phyloP scores from a whole-genome alignment of 805 yeast genomes.

The Danielia reshetovae region DNA sequence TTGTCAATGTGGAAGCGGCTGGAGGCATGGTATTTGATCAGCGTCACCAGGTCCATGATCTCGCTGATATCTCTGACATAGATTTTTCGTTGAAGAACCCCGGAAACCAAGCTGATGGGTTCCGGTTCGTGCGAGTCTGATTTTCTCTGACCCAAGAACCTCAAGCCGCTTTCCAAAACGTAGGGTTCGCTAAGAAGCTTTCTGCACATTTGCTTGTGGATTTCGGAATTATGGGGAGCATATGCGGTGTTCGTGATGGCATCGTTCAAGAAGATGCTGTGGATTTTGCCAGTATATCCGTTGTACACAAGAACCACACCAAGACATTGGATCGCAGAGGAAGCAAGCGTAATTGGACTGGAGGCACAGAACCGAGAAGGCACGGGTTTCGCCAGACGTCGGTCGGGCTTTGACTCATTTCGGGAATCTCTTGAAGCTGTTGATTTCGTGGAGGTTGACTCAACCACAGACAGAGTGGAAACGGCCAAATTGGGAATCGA shows the following conservation, averaged over 20 bases:
- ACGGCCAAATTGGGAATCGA: too few relatives aligned
- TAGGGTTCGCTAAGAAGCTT: constrained; percentile 6
- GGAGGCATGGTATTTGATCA: constrained; percentile 21
- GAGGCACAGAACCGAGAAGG: constrained; percentile 8
- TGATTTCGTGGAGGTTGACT: too few relatives aligned
- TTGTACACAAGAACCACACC: constrained; percentile 19
- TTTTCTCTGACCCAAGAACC: not conserved
- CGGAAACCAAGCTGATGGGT: constrained; percentile 5
- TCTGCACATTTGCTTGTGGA: constrained; percentile 2
- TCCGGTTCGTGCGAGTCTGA: not conserved
- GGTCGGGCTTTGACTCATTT: too few relatives aligned
- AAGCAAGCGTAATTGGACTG: constrained; percentile 7
- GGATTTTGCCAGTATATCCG: constrained; percentile 17
- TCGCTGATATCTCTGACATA: constrained; percentile 16
- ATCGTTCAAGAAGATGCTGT: constrained; percentile 9
- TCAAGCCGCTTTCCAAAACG: not conserved
- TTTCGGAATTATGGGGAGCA: constrained; percentile 6
- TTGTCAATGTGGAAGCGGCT: constrained; percentile 16
- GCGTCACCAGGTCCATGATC: constrained; percentile 16
- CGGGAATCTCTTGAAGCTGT: too few relatives aligned
- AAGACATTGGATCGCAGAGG: constrained; percentile 18
- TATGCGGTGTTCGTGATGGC: constrained; percentile 12
- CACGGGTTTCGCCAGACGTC: constrained; percentile 10
- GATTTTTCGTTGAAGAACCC: constrained; percentile 16
- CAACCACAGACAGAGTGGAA: too few relatives aligned